These are phyloP conservation scores for Curvularia lunata DNA, from an alignment of 2,329 filamentous ascomycete species.

Conservation along the genomic window DNA sequence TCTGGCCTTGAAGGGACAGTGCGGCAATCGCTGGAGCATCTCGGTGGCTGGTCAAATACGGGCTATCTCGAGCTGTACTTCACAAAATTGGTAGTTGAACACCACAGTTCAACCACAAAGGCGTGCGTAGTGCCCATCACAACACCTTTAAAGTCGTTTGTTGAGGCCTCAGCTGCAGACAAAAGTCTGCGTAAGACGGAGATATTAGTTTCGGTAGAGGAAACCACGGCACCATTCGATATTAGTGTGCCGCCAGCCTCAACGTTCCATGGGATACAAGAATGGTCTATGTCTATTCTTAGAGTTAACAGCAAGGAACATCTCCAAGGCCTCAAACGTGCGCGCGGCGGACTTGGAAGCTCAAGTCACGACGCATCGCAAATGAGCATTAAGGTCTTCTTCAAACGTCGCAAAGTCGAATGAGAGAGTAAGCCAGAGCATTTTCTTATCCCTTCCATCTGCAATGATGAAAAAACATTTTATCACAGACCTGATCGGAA, in stretches of 20 bases:
- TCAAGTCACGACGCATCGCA: constrained; percentile 76
- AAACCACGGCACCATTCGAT: not conserved
- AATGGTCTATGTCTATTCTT: constrained; percentile 61
- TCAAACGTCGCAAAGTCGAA: constrained; percentile 64
- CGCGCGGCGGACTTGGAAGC: constrained; percentile 81
- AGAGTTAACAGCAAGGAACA: constrained; percentile 74
- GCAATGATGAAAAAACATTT: constrained; percentile 63
- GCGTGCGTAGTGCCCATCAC: not conserved
- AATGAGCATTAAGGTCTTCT: constrained; percentile 77
- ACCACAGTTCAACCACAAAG: not conserved
- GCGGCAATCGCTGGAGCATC: constrained; percentile 56
- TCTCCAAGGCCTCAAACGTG: constrained; percentile 75
- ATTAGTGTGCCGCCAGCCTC: not conserved
- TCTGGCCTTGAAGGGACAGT: constrained; percentile 50
- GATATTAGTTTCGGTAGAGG: not conserved
- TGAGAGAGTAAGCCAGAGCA: constrained; percentile 40
- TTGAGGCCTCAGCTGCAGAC: constrained; percentile 4
- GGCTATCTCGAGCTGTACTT: constrained; percentile 63
- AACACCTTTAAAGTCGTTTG: not conserved
- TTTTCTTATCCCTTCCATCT: constrained; percentile 21
- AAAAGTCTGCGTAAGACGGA: constrained; percentile 4
- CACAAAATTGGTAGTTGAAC: constrained; percentile 4
- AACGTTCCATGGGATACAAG: constrained; percentile 26
- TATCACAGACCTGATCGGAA: constrained; percentile 89
- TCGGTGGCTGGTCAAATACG: constrained; percentile 70